A percentile compares a stretch with the other conserved stretches of the same genome.
Evolutionary conservation across 2,329 filamentous ascomycete genomes (phyloP).

Genomic region (Alternaria ethzedia): DNA sequence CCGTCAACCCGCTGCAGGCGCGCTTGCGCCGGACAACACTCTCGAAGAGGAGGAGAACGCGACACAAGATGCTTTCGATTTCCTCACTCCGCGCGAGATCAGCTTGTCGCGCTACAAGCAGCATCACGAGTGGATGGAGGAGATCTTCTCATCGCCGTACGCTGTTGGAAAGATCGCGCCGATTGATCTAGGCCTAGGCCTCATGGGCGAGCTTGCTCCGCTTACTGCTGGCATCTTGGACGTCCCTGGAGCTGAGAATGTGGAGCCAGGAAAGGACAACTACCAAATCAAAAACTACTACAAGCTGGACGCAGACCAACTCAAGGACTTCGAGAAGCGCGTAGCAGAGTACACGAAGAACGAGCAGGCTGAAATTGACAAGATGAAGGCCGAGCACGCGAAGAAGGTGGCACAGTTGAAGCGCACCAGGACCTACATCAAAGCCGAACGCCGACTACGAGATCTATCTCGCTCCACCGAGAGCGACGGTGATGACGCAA

Average conservation of each 20-base stretch:
- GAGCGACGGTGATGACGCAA: constrained; percentile 31
- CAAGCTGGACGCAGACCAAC: constrained; percentile 74
- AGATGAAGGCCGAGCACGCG: constrained; percentile 80
- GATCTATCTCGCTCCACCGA: constrained; percentile 60
- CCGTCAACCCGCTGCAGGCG: constrained; percentile 47
- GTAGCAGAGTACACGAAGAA: constrained; percentile 74
- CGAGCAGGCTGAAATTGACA: constrained; percentile 81
- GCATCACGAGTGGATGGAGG: constrained; percentile 99
- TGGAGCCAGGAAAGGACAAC: constrained; percentile 31
- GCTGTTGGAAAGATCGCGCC: constrained; percentile 83
- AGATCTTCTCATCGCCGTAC: constrained; percentile 91
- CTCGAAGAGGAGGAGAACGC: constrained; percentile 92
- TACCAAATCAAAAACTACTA: constrained; percentile 62
- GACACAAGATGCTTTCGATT: constrained; percentile 85
- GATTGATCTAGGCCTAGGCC: constrained; percentile 83
- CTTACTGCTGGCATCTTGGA: constrained; percentile 88
- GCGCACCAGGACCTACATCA: constrained; percentile 70
- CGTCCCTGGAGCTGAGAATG: constrained; percentile 48
- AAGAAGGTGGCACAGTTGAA: constrained; percentile 77
- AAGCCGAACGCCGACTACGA: constrained; percentile 78
- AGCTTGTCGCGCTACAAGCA: constrained; percentile 87
- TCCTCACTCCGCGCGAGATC: constrained; percentile 86
- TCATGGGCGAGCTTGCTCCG: constrained; percentile 75
- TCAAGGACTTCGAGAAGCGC: constrained; percentile 82
- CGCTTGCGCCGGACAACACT: constrained; percentile 50